Conservation (phyloP, 2,329 filamentous ascomycete species). For the Pseudodiploospora longispora region DNA sequence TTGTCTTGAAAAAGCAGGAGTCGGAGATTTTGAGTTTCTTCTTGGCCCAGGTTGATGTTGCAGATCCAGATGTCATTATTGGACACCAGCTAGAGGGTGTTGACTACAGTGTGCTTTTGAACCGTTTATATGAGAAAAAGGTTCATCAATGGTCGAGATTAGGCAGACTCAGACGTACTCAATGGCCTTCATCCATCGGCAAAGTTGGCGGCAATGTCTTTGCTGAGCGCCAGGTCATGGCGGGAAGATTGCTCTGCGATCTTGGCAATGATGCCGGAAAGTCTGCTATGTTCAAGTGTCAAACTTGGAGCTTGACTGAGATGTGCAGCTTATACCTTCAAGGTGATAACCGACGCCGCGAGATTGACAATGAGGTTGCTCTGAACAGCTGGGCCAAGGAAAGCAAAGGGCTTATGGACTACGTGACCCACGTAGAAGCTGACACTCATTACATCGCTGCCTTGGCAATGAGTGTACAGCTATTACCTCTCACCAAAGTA, state of each 20-base stretch:
- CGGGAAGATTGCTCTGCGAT: slow-evolving; percentile 86
- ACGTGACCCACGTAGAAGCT: slow-evolving; percentile 85
- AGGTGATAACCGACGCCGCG: slow-evolving; percentile 62
- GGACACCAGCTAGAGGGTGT: slow-evolving; percentile 96
- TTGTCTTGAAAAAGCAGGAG: slow-evolving; percentile 78
- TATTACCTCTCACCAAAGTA: slow-evolving; percentile 89
- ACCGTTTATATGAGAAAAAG: slow-evolving; percentile 79
- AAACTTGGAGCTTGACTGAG: slow-evolving; percentile 95
- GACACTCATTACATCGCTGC: slow-evolving; percentile 96
- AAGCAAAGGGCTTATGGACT: slow-evolving; percentile 83
- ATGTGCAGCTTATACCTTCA: slow-evolving; percentile 91
- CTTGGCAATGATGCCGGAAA: slow-evolving; percentile 94
- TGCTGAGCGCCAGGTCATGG: slow-evolving; percentile 80
- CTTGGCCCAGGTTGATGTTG: slow-evolving; percentile 75
- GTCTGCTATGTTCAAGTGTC: slow-evolving; percentile 93
- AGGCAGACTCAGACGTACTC: slow-evolving; percentile 70
- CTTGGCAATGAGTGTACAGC: slow-evolving; percentile 78
- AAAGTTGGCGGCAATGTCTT: slow-evolving; percentile 87
- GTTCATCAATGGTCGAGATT: slow-evolving; percentile 92
- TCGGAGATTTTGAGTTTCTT: slow-evolving; percentile 81
- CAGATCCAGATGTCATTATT: slow-evolving; percentile 88
- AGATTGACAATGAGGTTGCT: slow-evolving; percentile 81
- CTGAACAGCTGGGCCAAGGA: slow-evolving; percentile 74
- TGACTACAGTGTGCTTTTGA: slow-evolving; percentile 86
- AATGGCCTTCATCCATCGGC: slow-evolving; percentile 83